These are phyloP conservation scores for Diplodia sapinea DNA, from an alignment of 2,329 filamentous ascomycete species.

Conservation along the genomic window DNA sequence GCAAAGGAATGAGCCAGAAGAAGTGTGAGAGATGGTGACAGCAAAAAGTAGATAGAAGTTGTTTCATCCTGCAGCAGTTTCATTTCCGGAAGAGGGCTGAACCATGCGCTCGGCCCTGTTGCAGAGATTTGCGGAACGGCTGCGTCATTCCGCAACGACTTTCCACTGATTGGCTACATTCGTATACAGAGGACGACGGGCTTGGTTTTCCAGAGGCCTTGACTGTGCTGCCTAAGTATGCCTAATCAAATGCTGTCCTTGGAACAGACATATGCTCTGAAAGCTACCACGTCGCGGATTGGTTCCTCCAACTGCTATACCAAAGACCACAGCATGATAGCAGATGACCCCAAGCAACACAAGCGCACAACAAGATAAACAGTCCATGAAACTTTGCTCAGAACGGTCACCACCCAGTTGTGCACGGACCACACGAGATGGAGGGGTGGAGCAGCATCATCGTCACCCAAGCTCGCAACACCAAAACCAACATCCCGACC, in stretches of 20 bases:
- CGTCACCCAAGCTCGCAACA: constrained; percentile 13
- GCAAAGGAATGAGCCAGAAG: no score
- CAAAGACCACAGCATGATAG: no score
- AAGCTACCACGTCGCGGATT: not conserved
- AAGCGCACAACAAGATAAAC: not conserved
- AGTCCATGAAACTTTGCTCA: no score
- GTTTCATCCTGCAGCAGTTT: no score
- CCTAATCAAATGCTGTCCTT: not conserved
- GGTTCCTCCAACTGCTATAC: no score
- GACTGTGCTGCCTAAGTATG: no score
- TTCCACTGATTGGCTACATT: not conserved
- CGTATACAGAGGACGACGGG: not conserved
- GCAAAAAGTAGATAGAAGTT: no score
- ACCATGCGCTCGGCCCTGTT: not conserved
- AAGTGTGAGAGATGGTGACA: no score
- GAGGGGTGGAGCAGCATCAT: constrained; percentile 1
- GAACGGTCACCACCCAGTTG: not conserved
- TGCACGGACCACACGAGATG: constrained; percentile 9
- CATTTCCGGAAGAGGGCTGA: no score
- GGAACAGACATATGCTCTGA: not conserved
- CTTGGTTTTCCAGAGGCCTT: not conserved
- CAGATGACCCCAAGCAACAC: no score
- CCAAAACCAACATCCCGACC: not conserved
- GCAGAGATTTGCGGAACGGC: not conserved
- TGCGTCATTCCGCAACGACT: not conserved